These are phyloP conservation scores for Marchantia paleacea DNA, from an alignment of 225 moss, liverwort and hornwort species.

Conservation along the genomic window DNA sequence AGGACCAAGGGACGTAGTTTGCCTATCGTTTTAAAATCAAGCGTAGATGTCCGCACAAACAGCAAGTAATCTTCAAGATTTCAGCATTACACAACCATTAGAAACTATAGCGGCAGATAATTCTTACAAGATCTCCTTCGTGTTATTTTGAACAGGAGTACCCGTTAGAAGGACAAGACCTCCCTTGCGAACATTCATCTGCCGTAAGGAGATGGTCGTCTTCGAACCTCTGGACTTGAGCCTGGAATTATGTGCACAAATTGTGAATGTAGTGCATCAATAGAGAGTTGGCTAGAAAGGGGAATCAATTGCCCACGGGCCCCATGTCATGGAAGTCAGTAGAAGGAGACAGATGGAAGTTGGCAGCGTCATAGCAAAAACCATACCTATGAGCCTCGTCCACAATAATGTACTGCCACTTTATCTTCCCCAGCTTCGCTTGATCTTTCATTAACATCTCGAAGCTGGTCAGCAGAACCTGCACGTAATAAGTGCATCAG, in stretches of 20 bases:
- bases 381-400: constrained; percentile 86
- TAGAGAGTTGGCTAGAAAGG: too few relatives aligned
- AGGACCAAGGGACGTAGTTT: too few relatives aligned
- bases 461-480: constrained; percentile 84
- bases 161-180: constrained; percentile 82
- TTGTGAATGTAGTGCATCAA: background rate
- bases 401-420: constrained; percentile 76
- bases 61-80: too few relatives aligned
- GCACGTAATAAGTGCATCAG: background rate
- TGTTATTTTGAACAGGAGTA: constrained; percentile 89
- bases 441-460: constrained; percentile 91
- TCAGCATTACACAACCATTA: too few relatives aligned
- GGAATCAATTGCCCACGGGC: too few relatives aligned
- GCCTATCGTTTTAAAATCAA: too few relatives aligned
- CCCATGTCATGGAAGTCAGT: too few relatives aligned
- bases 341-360: background rate
- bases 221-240: constrained; percentile 78
- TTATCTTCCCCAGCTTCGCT: constrained; percentile 59
- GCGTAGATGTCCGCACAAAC: too few relatives aligned
- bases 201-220: constrained; percentile 63
- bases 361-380: background rate
- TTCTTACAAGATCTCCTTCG: constrained; percentile 84
- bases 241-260: constrained; percentile 30
- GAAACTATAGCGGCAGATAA: background rate
- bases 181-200: constrained; percentile 55